A percentile compares a stretch with the other conserved stretches of the same genome.
Conservation (phyloP, 2,329 filamentous ascomycete species). For the Ploettnerulaceae sp. region DNA sequence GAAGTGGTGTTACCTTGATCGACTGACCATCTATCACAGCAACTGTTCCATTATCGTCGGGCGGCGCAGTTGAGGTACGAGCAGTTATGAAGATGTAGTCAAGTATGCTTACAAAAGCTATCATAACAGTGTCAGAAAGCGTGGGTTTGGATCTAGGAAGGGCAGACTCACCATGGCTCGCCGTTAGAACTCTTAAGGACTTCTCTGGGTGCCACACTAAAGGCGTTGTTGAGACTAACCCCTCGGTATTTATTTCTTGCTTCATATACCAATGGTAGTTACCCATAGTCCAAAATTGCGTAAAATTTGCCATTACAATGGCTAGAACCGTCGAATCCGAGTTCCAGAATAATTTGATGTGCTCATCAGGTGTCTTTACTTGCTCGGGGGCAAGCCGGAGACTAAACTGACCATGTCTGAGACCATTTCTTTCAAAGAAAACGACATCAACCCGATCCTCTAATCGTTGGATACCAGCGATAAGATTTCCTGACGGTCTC, state of each 20-base stretch:
- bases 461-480: slow-evolving; percentile 78
- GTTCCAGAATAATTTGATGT: slow-evolving; percentile 78
- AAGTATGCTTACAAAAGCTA: slow-evolving; percentile 46
- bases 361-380: slow-evolving; percentile 47
- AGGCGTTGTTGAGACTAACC: slow-evolving; percentile 33
- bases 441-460: slow-evolving; percentile 70
- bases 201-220: slow-evolving; percentile 80
- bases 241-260: slow-evolving; percentile 63
- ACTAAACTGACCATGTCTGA: slow-evolving; percentile 92
- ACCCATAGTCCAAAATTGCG: slow-evolving; percentile 95
- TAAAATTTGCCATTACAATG: slow-evolving; percentile 64
- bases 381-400: slow-evolving; percentile 62
- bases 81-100: slow-evolving; percentile 66
- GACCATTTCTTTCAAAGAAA: slow-evolving; percentile 96
- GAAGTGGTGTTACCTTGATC: slow-evolving; percentile 80
- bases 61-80: slow-evolving; percentile 64
- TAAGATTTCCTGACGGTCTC: slow-evolving; percentile 84
- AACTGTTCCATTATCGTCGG: slow-evolving; percentile 72
- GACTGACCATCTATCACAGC: slow-evolving; percentile 77
- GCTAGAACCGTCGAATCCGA: slow-evolving; percentile 86
- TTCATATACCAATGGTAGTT: slow-evolving; percentile 99
- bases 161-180: slow-evolving; percentile 42
- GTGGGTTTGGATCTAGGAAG: not conserved
- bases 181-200: slow-evolving; percentile 60
- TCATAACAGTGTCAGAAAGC: slow-evolving; percentile 26